Evolutionary conservation across 805 yeast species (phyloP), one percentile per base, ranked within the genome.

Genomic region (Saccharomycopsis sp.): DNA sequence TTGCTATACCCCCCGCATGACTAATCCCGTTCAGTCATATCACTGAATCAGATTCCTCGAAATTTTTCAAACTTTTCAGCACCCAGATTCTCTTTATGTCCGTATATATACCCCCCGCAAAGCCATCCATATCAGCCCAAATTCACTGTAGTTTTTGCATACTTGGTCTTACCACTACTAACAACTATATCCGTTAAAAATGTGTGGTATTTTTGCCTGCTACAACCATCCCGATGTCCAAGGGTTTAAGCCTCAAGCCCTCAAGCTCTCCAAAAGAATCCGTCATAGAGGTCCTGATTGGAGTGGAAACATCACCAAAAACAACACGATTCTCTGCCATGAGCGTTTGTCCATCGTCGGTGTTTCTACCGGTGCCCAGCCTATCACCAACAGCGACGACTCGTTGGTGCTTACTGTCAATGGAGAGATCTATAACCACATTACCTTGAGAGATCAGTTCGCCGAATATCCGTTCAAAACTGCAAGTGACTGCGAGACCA

Each of bases 281-380:
- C 86, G 99, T 78, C 99, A 94, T 76, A 86, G 99, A 76, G 99
- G 99, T 69, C 99, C 99, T 66, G 99, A 94, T 76, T 94, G 99
- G 99, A 81, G 91, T 44, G 99, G 99, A 69, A 91, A 90, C 84
- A 72, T 80, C 64, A 76, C 81, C 64, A 58, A 54, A 22, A 58
- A 61, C 38, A 84, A 85, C 70, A 89, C 97, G 53, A 85, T 94
- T 65, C 75, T 94, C 65, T 85, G 88, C 67, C 99, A 94, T 73
- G 99, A 94, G 79, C 89, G 99, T 79, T 80, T 94, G 72, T 96
- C 98, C 65, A 92, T 94, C 71, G 99, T 94, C 62, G 99, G 99
- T 67, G 80, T 94, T 67, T 97, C 91, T 73, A 79, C 97, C 52
- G 99, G 99, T 70, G 97, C 99, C 64, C 99, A 94, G 78, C 99